A percentile compares a stretch with the other conserved stretches of the same genome.
phyloP scores from a whole-genome alignment of 169 alveolate species.

The Blepharisma undulans region DNA sequence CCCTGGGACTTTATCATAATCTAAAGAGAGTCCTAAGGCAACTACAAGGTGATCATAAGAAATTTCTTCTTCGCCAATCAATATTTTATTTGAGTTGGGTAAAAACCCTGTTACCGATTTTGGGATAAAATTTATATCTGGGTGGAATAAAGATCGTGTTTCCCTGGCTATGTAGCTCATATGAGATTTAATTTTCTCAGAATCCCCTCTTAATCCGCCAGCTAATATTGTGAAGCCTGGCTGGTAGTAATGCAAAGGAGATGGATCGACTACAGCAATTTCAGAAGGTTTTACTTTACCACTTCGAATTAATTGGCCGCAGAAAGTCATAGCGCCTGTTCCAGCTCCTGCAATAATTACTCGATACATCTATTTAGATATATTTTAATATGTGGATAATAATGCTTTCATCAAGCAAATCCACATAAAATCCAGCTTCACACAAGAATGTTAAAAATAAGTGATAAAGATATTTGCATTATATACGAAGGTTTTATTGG shows the following conservation, averaged over 20 bases:
- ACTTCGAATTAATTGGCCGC: neutral
- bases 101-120: conserved; percentile 46
- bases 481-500: no score
- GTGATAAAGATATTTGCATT: no score
- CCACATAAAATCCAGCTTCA: neutral
- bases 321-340: neutral
- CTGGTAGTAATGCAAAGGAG: conserved; percentile 59
- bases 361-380: neutral
- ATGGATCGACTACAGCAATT: conserved; percentile 70
- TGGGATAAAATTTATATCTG: conserved; percentile 19
- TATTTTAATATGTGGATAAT: neutral
- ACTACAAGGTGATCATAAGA: conserved; percentile 72
- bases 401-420: neutral
- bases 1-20: conserved; percentile 68
- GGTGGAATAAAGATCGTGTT: conserved; percentile 33
- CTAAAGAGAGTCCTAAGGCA: conserved; percentile 60
- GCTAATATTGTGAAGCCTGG: conserved; percentile 78
- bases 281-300: conserved; percentile 30
- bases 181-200: conserved; percentile 42
- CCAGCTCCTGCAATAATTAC: conserved; percentile 28
- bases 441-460: neutral
- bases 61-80: conserved; percentile 44
- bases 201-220: conserved; percentile 65
- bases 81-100: conserved; percentile 54
- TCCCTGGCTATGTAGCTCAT: neutral